Conservation (phyloP, 805 yeast species). For the Sugiyamaella smithiae region DNA sequence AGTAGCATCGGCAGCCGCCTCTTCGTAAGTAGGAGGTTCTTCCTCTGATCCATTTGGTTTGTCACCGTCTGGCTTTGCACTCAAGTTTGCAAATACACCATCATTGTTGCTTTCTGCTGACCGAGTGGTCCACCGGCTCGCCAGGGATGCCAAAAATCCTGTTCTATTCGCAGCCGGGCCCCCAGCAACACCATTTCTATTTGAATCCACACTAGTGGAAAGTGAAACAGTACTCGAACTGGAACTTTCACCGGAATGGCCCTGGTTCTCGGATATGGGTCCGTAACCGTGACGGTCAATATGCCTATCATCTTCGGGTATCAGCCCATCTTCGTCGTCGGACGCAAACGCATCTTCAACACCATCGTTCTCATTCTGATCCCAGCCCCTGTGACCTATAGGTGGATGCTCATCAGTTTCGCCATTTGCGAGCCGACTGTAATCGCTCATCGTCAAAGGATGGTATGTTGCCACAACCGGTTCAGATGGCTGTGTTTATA, state of each 20-base stretch:
- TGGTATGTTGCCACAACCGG: not conserved
- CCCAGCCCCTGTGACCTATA: not conserved
- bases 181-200: not conserved
- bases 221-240: not conserved
- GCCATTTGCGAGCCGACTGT: not conserved
- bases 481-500: not conserved
- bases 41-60: constrained; percentile 42
- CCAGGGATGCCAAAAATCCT: constrained; percentile 9
- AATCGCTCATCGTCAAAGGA: not conserved
- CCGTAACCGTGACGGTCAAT: constrained; percentile 3
- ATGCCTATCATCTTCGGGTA: not conserved
- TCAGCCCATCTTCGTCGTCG: constrained; percentile 5
- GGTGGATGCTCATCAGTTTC: not conserved
- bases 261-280: not conserved
- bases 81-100: constrained; percentile 89
- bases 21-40: constrained; percentile 84
- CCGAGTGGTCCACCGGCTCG: constrained; percentile 1
- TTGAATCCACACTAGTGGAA: not conserved
- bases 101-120: constrained; percentile 44
- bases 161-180: not conserved
- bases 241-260: not conserved
- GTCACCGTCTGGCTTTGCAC: constrained; percentile 77
- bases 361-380: constrained; percentile 5
- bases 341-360: constrained; percentile 4
- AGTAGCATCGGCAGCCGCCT: constrained; percentile 88